A percentile compares a stretch with the other conserved stretches of the same genome.
These are phyloP conservation scores for Kazachstania sp. DNA, from an alignment of 1,139 yeast genomes.

Conservation along the genomic window DNA sequence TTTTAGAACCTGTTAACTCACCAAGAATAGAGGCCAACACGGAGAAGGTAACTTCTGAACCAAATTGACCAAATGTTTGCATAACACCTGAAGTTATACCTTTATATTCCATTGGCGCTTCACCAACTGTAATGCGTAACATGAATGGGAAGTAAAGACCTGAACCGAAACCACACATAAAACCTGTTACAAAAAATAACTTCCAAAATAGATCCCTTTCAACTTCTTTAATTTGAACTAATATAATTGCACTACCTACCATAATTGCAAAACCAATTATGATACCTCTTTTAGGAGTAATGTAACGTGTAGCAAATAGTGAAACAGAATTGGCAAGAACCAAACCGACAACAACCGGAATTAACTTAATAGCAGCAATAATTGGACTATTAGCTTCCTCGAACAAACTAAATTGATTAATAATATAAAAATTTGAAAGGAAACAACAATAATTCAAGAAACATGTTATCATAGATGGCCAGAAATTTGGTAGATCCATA, in stretches of 20 bases:
- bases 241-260: not conserved
- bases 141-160: conserved; percentile 2
- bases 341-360: conserved; percentile 1
- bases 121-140: not conserved
- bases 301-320: not conserved
- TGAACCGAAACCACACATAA: conserved; percentile 1
- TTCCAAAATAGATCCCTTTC: not conserved
- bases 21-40: conserved; percentile 2
- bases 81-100: conserved; percentile 3
- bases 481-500: not conserved
- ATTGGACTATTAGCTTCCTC: conserved; percentile 2
- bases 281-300: conserved; percentile 1
- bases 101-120: conserved; percentile 1
- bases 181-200: conserved; percentile 1
- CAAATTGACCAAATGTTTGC: conserved; percentile 3
- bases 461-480: conserved; percentile 2
- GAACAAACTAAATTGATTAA: conserved; percentile 1
- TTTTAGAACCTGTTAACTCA: not conserved
- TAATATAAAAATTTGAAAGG: not conserved
- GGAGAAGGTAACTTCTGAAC: conserved; percentile 1
- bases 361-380: conserved; percentile 1
- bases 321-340: not conserved
- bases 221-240: conserved; percentile 1
- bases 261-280: not conserved
- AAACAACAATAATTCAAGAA: conserved; percentile 3